Evolutionary conservation across 1,139 yeast genomes (phyloP), one percentile per base, ranked within the genome.

Genomic region (Debaryomycetaceae sp.): DNA sequence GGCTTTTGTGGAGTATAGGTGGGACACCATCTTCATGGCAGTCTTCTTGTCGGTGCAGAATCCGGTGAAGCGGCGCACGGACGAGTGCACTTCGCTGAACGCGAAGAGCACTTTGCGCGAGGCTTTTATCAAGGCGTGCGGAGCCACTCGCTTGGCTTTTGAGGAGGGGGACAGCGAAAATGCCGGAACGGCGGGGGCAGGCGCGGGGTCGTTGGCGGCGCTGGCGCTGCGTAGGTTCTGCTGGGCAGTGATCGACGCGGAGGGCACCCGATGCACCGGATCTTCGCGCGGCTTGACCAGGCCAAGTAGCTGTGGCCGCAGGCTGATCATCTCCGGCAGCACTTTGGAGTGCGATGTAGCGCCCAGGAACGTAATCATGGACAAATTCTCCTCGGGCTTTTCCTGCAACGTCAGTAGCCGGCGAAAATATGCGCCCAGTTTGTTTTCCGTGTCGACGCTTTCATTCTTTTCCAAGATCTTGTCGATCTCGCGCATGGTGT

Each of bases 361-460:
- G 10, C 8, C 20, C 6, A 10, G 10, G 10, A 7, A 18, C 6
- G 8, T 18, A 7, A 10, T 6, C 10, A 10, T 6, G 7, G 24
- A 13, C 6, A 16, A 22, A 13, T 32, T 30, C 30, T 58, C 66
- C 4, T 37, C 40, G n/a, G 68, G 68, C 31, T 60, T 65, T 40
- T 77, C 90, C 16, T 77, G 80, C 20, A 80, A 51, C 0, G 81
- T 75, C 2, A 90, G 77, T 27, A 80, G 52, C 34, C 92, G 62
- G 40, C 80, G 63, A 46, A 79, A 78, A 45, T 78, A 79, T 22
- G 83, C 86, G 12, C 76, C 75, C 30, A 73, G 68, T 46, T 67
- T 68, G 35, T 58, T 65, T 35, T 66, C 71, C 6, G 62, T 51
- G 38, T 57, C 66, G 8, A 55, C 65, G 29, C 42, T 51, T 22